Conservation (phyloP, 2,329 filamentous ascomycete genomes). For the Trichoderma cornu-damae region DNA sequence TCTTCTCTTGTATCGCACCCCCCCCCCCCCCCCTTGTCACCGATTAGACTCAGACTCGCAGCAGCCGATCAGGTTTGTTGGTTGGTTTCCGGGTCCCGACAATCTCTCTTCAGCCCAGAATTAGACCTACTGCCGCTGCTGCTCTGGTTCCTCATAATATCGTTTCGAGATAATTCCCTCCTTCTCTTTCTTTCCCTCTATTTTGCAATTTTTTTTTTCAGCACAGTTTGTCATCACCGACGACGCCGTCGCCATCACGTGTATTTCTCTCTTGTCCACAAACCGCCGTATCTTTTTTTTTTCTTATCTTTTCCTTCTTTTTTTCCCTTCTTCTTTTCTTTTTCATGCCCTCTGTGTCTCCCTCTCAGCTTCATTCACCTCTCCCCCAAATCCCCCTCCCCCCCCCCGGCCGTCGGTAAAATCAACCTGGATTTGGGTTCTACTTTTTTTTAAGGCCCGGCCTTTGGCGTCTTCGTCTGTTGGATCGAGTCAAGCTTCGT, state of each 20-base stretch:
- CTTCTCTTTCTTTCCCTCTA: not conserved
- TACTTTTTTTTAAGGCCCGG: not conserved
- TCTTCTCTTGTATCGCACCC: constrained; percentile 8
- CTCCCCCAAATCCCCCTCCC: no score
- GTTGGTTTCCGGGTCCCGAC: constrained; percentile 13
- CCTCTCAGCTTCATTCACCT: not conserved
- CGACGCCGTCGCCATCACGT: constrained; percentile 5
- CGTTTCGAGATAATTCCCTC: not conserved
- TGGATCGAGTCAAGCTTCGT: not conserved
- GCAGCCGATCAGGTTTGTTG: constrained; percentile 16
- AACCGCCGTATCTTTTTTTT: not conserved
- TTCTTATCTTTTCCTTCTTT: not conserved
- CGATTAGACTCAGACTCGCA: constrained; percentile 17
- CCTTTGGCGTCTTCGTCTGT: not conserved
- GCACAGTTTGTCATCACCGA: not conserved
- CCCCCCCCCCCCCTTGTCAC: constrained; percentile 13
- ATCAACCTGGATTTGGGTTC: not conserved
- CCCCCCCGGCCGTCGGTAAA: not conserved
- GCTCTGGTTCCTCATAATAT: not conserved
- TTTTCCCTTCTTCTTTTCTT: not conserved
- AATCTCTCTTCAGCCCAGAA: constrained; percentile 16
- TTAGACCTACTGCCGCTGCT: not conserved
- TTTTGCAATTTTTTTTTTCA: not conserved
- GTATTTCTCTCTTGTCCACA: not conserved
- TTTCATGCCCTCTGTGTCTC: not conserved